These are phyloP conservation scores for Pyrenochaeta sp. DNA, from an alignment of 2,329 filamentous ascomycete genomes.

Conservation along the genomic window DNA sequence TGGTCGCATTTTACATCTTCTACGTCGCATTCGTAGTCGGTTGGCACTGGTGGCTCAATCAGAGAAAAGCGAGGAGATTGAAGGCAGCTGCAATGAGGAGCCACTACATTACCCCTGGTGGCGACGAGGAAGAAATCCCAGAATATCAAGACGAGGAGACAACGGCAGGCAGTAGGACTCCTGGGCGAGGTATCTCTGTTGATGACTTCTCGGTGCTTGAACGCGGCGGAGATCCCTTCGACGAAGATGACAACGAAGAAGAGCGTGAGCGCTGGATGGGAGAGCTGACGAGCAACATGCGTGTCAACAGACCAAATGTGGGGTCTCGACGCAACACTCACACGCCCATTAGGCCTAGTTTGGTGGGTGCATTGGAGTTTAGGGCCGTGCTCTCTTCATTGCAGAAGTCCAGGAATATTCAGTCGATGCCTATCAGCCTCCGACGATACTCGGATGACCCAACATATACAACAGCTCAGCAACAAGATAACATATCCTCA, in stretches of 20 bases:
- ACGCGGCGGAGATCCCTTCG: constrained; percentile 66
- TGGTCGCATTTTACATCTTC: constrained; percentile 91
- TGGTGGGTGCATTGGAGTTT: constrained; percentile 94
- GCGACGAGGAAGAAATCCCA: constrained; percentile 66
- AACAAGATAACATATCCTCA: constrained; percentile 58
- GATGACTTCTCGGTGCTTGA: constrained; percentile 72
- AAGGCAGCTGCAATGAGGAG: constrained; percentile 76
- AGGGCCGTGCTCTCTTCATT: constrained; percentile 88
- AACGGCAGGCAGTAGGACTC: constrained; percentile 45
- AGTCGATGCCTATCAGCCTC: constrained; percentile 72
- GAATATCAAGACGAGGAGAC: constrained; percentile 64
- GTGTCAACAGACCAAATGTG: constrained; percentile 74
- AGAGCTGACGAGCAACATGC: constrained; percentile 93
- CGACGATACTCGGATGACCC: constrained; percentile 75
- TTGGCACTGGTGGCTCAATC: constrained; percentile 88
- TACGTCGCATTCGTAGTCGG: constrained; percentile 88
- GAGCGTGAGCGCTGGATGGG: constrained; percentile 72
- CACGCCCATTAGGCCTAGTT: constrained; percentile 87
- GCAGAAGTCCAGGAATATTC: constrained; percentile 80
- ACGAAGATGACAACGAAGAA: constrained; percentile 66
- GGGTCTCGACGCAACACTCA: constrained; percentile 75
- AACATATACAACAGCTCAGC: constrained; percentile 55
- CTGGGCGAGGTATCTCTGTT: constrained; percentile 59
- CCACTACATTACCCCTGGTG: constrained; percentile 71
- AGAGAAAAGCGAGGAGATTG: constrained; percentile 67